Conservation (phyloP, 768 basidiomycete genomes). For the Russula dissimulans region DNA sequence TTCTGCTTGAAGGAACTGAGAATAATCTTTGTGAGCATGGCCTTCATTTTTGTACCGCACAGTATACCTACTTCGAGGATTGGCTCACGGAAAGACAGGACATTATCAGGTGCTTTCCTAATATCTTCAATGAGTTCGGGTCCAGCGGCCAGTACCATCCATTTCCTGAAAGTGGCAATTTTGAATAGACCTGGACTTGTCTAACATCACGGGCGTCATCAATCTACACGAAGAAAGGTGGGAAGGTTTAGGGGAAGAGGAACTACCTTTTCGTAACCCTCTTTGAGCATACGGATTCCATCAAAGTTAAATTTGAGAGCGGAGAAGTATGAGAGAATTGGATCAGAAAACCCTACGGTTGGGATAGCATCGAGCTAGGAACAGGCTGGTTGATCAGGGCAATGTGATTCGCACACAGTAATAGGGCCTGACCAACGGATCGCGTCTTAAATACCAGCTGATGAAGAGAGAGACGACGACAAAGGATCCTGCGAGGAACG, state of each 20-base stretch:
- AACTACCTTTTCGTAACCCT: conserved; percentile 29
- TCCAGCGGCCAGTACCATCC: conserved; percentile 34
- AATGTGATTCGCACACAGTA: neutral
- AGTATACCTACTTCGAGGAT: conserved; percentile 27
- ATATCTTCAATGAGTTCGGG: conserved; percentile 32
- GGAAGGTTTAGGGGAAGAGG: neutral
- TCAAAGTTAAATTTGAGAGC: conserved; percentile 24
- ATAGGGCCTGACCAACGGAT: neutral
- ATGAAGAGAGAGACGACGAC: neutral
- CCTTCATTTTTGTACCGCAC: neutral
- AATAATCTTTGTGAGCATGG: neutral
- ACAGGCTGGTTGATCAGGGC: neutral
- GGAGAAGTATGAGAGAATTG: conserved; percentile 28
- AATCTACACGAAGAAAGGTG: too few relatives aligned
- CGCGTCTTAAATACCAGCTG: neutral
- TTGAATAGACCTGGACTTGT: conserved; percentile 30
- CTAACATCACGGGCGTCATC: neutral
- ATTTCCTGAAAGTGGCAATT: conserved; percentile 29
- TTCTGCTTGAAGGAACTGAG: conserved; percentile 29
- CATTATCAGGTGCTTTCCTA: conserved; percentile 30
- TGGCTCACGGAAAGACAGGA: conserved; percentile 29
- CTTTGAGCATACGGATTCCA: conserved; percentile 24
- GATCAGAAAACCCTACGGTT: conserved; percentile 30
- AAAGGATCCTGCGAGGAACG: neutral
- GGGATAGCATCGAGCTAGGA: conserved; percentile 26